Percentiles rank a stretch among this genome's conserved stretches.
phyloP scores from a whole-genome alignment of 208 protist species.

The Phytomonas sp. region DNA sequence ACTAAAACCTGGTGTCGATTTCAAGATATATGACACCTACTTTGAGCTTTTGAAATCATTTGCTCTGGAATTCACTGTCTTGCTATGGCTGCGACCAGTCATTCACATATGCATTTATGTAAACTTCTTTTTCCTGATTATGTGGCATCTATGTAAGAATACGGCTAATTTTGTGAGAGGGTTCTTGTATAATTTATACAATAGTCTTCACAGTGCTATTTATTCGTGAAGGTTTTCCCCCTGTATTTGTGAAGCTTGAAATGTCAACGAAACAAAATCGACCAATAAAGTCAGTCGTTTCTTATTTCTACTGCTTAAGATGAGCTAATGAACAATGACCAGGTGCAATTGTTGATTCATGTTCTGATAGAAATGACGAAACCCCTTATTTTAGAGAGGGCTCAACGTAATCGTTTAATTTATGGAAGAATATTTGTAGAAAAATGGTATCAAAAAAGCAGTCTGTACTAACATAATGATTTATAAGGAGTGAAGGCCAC shows the following conservation, averaged over 20 bases:
- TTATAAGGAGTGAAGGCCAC: background rate
- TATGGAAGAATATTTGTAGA: too few relatives aligned
- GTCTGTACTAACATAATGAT: background rate
- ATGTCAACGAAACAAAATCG: background rate
- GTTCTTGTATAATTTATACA: conserved; percentile 26
- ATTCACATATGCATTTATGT: conserved; percentile 44
- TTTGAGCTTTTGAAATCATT: conserved; percentile 25
- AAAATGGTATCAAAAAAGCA: too few relatives aligned
- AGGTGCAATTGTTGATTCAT: background rate
- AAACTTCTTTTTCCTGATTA: conserved; percentile 42
- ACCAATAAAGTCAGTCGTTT: background rate
- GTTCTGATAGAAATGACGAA: background rate
- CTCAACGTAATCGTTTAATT: background rate
- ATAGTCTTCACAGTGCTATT: conserved; percentile 38
- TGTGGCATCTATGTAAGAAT: conserved; percentile 13
- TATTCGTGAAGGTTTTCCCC: conserved; percentile 33
- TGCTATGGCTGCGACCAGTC: conserved; percentile 45
- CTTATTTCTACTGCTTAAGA: background rate
- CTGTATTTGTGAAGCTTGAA: background rate
- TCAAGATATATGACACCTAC: conserved; percentile 23
- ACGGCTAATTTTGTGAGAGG: background rate
- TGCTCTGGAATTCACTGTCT: conserved; percentile 31
- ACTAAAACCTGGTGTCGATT: conserved; percentile 33
- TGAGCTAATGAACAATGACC: background rate
- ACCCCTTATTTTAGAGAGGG: background rate